Evolutionary conservation across 2,329 filamentous ascomycete genomes (phyloP).

Genomic region (Ramularia collo-cygni): DNA sequence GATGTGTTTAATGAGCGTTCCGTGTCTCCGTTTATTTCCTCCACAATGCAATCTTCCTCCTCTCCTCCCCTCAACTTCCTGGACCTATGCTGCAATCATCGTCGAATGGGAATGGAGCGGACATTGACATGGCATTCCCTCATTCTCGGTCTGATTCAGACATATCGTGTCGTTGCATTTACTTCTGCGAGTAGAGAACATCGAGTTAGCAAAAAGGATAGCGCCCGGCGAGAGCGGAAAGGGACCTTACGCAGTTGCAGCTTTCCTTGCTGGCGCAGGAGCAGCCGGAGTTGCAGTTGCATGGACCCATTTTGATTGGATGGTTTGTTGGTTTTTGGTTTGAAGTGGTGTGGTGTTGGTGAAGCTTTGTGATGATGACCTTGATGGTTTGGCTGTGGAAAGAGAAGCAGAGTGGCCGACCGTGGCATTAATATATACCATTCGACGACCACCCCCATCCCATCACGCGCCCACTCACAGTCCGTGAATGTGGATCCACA

Average conservation of each 20-base stretch:
- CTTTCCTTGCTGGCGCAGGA: conserved; percentile 21
- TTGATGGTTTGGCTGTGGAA: conserved; percentile 17
- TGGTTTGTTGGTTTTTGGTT: conserved; percentile 15
- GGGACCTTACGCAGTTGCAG: conserved; percentile 28
- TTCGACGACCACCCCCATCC: conserved; percentile 3
- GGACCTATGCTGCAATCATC: conserved; percentile 4
- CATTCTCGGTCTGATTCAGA: conserved; percentile 4
- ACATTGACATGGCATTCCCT: conserved; percentile 5
- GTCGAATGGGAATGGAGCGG: conserved; percentile 4
- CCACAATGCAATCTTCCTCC: background rate
- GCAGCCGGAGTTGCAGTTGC: conserved; percentile 27
- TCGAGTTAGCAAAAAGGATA: conserved; percentile 1
- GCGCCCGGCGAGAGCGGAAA: background rate
- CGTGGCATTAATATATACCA: conserved; percentile 16
- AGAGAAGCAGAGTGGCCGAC: conserved; percentile 9
- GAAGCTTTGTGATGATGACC: conserved; percentile 13
- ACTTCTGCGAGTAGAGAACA: no score
- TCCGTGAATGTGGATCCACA: conserved; percentile 13
- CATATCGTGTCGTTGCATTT: conserved; percentile 6
- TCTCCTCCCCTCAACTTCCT: background rate
- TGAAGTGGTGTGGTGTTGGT: conserved; percentile 11
- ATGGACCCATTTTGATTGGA: conserved; percentile 25
- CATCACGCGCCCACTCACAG: conserved; percentile 8
- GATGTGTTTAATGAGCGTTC: no score
- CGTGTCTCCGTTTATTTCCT: no score